Base-by-base conservation (phyloP, 2,329 filamentous ascomycete genomes). In the Clonostachys rosea region DNA sequence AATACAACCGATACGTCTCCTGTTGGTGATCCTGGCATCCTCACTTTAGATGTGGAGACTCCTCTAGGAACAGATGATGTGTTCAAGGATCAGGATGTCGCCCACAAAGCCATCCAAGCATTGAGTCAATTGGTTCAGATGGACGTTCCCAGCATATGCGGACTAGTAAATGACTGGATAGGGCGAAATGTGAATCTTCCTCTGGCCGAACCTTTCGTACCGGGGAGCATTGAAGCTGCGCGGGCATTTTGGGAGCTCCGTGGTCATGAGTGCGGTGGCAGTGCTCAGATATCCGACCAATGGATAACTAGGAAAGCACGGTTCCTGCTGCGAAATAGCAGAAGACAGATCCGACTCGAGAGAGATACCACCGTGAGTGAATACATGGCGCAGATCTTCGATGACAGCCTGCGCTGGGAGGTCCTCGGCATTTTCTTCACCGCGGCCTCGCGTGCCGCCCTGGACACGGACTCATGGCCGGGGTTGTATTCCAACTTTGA, bases 361-460 rank as follows among this genome's bases (percentile, higher is more conserved):
- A 43, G 33, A 24, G 17, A 18, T 18, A n/a, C 36, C 6, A 39
- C 36, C 10, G 24, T 30, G 24, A 30, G 24, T 30, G 24, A 30
- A 10, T 30, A 30, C 24, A 30, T 30, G 24, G 24, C 24, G 24
- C 24, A 30, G 9, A 30, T 30, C 24, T 39, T 39, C 36, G 36
- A 39, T 10, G 36, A 39, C 39, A 46, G 3, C 16, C 53, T 7
- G 45, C 45, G 59, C 6, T 60, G 58, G 56, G 59, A 61, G 42
- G 57, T 52, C 1, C 20, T 60, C 2, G 55, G 55, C 3, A 30
- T 61, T 4, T 57, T 59, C 40, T 54, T 55, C 33, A 54, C 53
- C 0, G 56, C 56, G 5, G 54, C 54, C 2, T 51, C 50, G 5
- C 45, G 59, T 20, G 60, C 60, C 36, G 14, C 14, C 17, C 14